These are phyloP conservation scores for Brassica juncea DNA, from an alignment of 345 rosid species.

Conservation along the genomic window DNA sequence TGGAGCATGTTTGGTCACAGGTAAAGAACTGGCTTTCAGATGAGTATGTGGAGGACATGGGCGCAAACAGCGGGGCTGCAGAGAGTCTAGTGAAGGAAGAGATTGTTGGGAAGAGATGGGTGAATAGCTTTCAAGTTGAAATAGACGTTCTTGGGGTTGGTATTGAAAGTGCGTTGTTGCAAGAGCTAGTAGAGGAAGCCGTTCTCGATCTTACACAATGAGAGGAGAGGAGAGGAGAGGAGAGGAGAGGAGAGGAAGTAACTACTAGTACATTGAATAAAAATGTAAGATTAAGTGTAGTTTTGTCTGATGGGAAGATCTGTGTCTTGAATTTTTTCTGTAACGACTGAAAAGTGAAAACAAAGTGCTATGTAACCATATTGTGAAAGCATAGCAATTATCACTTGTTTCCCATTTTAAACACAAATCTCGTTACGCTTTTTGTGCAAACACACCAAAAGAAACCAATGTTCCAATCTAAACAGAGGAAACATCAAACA, in stretches of 20 bases:
- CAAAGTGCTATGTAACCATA: constrained; percentile 13
- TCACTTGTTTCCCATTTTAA: constrained; percentile 6
- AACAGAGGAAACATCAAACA: neutral
- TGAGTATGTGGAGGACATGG: constrained; percentile 51
- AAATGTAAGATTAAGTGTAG: constrained; percentile 29
- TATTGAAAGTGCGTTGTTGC: constrained; percentile 65
- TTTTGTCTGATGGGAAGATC: constrained; percentile 15
- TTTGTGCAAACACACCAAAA: constrained; percentile 28
- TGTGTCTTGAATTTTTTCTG: constrained; percentile 27
- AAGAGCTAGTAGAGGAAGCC: constrained; percentile 81
- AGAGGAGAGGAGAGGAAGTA: neutral
- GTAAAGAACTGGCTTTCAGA: constrained; percentile 65
- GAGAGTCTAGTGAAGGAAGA: constrained; percentile 73
- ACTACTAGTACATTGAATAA: constrained; percentile 23
- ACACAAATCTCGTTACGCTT: constrained; percentile 22
- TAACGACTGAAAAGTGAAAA: constrained; percentile 6
- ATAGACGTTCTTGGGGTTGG: constrained; percentile 54
- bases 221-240: constrained; percentile 4
- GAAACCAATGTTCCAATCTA: constrained; percentile 8
- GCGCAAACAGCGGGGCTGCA: constrained; percentile 59
- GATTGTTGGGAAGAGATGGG: constrained; percentile 76
- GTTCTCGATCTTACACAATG: constrained; percentile 50
- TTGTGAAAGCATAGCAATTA: constrained; percentile 25
- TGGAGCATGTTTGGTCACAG: constrained; percentile 62
- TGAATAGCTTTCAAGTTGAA: constrained; percentile 46